Conservation (phyloP, 345 rosid species). For the Brassica incana region DNA sequence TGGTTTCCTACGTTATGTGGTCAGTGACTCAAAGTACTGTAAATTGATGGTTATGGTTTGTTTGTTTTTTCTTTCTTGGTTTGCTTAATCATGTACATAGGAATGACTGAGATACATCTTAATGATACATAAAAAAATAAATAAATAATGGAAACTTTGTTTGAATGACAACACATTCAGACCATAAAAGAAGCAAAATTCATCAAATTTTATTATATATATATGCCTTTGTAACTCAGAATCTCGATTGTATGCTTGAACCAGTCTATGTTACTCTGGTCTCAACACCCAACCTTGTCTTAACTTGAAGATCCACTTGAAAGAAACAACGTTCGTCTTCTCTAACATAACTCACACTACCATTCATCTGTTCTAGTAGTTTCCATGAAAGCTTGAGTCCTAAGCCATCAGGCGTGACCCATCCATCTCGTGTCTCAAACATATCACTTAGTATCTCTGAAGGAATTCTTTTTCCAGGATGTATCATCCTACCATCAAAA, state of each 20-base stretch:
- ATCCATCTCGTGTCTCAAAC: slow-evolving; percentile 48
- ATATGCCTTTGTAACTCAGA: not conserved
- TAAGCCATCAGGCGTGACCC: slow-evolving; percentile 58
- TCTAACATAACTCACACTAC: slow-evolving; percentile 49
- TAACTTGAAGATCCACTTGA: slow-evolving; percentile 52
- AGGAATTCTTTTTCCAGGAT: slow-evolving; percentile 75
- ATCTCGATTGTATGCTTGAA: slow-evolving; percentile 15
- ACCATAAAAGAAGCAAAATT: not conserved
- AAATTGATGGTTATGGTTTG: slow-evolving; percentile 2
- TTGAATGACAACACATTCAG: not conserved
- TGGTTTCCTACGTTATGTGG: not conserved
- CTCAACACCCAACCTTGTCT: slow-evolving; percentile 37
- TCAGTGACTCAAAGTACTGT: not conserved
- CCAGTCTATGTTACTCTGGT: slow-evolving; percentile 17
- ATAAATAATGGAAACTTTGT: slow-evolving; percentile 8
- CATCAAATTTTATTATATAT: not conserved
- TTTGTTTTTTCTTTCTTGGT: not conserved
- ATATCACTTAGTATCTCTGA: slow-evolving; percentile 58
- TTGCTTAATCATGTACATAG: not conserved
- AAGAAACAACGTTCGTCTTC: slow-evolving; percentile 56
- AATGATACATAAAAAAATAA: not conserved
- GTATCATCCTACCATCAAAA: slow-evolving; percentile 54
- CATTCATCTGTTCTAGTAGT: slow-evolving; percentile 58
- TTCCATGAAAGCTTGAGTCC: slow-evolving; percentile 56
- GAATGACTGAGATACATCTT: not conserved